These are phyloP conservation scores for Diaporthe ilicicola DNA, from an alignment of 2,329 filamentous ascomycete species.

Conservation along the genomic window DNA sequence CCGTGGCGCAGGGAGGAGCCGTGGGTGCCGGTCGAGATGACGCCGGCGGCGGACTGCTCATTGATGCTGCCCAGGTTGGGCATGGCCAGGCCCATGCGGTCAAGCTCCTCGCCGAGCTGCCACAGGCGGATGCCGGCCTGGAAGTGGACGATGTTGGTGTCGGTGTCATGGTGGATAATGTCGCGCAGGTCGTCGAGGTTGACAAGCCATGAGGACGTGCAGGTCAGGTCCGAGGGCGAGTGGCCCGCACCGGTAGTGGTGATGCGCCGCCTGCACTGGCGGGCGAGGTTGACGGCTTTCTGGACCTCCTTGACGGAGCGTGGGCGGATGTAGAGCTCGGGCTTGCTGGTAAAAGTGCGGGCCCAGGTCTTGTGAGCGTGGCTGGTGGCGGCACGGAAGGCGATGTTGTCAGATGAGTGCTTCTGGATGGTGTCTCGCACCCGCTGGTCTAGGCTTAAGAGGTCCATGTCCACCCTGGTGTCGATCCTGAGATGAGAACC, in stretches of 20 bases:
- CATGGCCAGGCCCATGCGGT: conserved; percentile 81
- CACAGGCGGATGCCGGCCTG: conserved; percentile 89
- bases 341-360: conserved; percentile 86
- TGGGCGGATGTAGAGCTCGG: conserved; percentile 91
- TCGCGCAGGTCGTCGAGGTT: conserved; percentile 87
- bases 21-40: conserved; percentile 92
- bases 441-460: conserved; percentile 31
- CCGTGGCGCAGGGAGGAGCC: conserved; percentile 87
- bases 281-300: conserved; percentile 82
- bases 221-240: conserved; percentile 34
- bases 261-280: conserved; percentile 80
- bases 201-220: conserved; percentile 34
- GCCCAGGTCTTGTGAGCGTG: conserved; percentile 95
- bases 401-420: conserved; percentile 53
- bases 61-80: conserved; percentile 95
- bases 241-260: conserved; percentile 61
- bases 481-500: conserved; percentile 8
- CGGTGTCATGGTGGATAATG: conserved; percentile 74
- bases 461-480: conserved; percentile 15
- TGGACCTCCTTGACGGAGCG: conserved; percentile 82
- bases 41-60: conserved; percentile 90
- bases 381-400: conserved; percentile 77
- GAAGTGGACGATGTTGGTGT: conserved; percentile 74
- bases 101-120: conserved; percentile 77
- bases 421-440: conserved; percentile 30